phyloP scores from a whole-genome alignment of 2,329 filamentous ascomycete species.

The Pyrenochaeta sp. region DNA sequence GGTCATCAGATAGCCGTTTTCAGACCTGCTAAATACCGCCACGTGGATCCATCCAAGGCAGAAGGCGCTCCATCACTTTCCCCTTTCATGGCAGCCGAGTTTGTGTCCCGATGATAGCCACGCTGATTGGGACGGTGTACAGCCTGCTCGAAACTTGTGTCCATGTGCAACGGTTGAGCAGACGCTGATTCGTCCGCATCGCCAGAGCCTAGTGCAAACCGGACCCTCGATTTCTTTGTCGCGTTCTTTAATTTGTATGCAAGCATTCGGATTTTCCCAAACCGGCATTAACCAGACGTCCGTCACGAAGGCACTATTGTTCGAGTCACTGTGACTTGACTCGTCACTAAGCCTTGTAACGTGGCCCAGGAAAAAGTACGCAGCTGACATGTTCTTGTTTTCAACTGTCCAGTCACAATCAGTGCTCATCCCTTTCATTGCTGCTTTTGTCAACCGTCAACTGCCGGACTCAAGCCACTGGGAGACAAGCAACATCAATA shows the following conservation, averaged over 20 bases:
- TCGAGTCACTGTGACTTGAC: constrained; percentile 21
- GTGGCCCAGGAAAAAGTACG: background rate
- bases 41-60: constrained; percentile 34
- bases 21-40: constrained; percentile 17
- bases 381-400: constrained; percentile 2
- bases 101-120: constrained; percentile 30
- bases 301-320: constrained; percentile 12
- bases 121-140: constrained; percentile 4
- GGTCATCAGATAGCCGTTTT: constrained; percentile 3
- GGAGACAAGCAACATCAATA: background rate
- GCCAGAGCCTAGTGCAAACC: background rate
- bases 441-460: background rate
- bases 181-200: constrained; percentile 1
- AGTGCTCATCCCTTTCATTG: background rate
- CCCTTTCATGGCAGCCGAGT: constrained; percentile 12
- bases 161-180: constrained; percentile 6
- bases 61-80: constrained; percentile 6
- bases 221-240: constrained; percentile 5
- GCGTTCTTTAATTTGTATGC: background rate
- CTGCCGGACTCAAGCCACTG: constrained; percentile 1
- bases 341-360: constrained; percentile 12
- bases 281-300: background rate
- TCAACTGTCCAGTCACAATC: background rate
- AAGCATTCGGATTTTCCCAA: background rate
- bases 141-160: constrained; percentile 5